phyloP scores from a whole-genome alignment of 495 filamentous ascomycete species.

The Lasiosphaeriaceae sp. region DNA sequence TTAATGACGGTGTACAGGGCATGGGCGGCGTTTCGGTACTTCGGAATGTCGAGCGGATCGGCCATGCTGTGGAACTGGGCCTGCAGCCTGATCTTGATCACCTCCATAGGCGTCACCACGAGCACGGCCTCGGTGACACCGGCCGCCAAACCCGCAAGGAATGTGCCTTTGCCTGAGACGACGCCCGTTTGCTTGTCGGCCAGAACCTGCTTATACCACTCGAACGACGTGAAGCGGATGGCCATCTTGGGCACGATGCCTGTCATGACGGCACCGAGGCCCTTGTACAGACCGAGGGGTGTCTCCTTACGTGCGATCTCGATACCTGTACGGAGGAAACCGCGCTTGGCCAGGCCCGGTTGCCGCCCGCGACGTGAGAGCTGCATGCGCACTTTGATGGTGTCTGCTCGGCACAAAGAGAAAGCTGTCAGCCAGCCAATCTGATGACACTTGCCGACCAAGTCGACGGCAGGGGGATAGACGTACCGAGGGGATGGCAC shows the following conservation, averaged over 20 bases:
- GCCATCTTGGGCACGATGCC: conserved; percentile 99
- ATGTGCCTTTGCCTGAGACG: conserved; percentile 72
- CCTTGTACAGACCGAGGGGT: conserved; percentile 89
- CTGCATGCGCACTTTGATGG: conserved; percentile 99
- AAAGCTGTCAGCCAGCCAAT: not conserved
- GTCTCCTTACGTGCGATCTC: conserved; percentile 90
- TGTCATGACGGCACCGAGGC: conserved; percentile 89
- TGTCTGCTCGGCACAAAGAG: conserved; percentile 50
- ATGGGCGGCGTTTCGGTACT: conserved; percentile 97
- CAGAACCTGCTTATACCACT: conserved; percentile 84
- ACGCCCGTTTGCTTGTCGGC: conserved; percentile 60
- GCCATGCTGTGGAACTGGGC: conserved; percentile 94
- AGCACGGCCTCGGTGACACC: conserved; percentile 95
- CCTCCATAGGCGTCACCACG: conserved; percentile 97
- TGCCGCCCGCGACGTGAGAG: conserved; percentile 79
- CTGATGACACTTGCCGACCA: not conserved
- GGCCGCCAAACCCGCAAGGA: conserved; percentile 85
- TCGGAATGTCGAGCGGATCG: conserved; percentile 84
- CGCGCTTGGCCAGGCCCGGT: conserved; percentile 78
- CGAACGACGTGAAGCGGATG: conserved; percentile 97
- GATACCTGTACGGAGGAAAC: conserved; percentile 80
- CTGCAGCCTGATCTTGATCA: conserved; percentile 96
- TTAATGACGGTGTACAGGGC: conserved; percentile 86
- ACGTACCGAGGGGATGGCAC: conserved; percentile 89
- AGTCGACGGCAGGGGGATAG: not conserved